phyloP scores from a whole-genome alignment of 441 rosid species.

The Bruguiera hainesii region DNA sequence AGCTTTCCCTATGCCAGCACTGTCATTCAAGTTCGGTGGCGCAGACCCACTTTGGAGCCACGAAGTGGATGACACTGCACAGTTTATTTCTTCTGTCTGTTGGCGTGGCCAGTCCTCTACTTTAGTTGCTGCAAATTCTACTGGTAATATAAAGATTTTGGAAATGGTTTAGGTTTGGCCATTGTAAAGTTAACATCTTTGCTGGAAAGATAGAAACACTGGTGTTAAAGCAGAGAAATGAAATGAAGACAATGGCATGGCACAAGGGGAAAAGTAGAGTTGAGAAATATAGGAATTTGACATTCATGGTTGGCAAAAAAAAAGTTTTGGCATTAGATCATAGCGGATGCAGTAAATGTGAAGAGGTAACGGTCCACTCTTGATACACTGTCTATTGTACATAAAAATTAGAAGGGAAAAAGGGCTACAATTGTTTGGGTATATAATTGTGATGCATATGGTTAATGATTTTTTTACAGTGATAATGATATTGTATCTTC shows the following conservation, averaged over 20 bases:
- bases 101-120: constrained; percentile 90
- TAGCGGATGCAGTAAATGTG: constrained; percentile 20
- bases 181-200: too few relatives aligned
- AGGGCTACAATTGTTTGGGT: constrained; percentile 12
- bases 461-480: constrained; percentile 15
- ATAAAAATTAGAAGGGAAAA: constrained; percentile 25
- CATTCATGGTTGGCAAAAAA: neutral
- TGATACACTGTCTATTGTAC: constrained; percentile 28
- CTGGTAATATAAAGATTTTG: constrained; percentile 88
- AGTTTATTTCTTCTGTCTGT: constrained; percentile 89
- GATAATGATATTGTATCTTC: neutral
- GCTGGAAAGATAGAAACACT: neutral
- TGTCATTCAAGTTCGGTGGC: constrained; percentile 69
- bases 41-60: constrained; percentile 54
- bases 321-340: constrained; percentile 24
- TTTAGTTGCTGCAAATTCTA: constrained; percentile 89
- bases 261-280: constrained; percentile 16
- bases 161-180: constrained; percentile 64
- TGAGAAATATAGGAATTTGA: constrained; percentile 22
- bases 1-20: constrained; percentile 97
- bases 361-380: constrained; percentile 19
- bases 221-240: neutral
- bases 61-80: constrained; percentile 63
- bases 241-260: constrained; percentile 8
- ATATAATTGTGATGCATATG: constrained; percentile 26